phyloP scores from a whole-genome alignment of 2,329 filamentous ascomycete species.

The Scedosporium dehoogii region DNA sequence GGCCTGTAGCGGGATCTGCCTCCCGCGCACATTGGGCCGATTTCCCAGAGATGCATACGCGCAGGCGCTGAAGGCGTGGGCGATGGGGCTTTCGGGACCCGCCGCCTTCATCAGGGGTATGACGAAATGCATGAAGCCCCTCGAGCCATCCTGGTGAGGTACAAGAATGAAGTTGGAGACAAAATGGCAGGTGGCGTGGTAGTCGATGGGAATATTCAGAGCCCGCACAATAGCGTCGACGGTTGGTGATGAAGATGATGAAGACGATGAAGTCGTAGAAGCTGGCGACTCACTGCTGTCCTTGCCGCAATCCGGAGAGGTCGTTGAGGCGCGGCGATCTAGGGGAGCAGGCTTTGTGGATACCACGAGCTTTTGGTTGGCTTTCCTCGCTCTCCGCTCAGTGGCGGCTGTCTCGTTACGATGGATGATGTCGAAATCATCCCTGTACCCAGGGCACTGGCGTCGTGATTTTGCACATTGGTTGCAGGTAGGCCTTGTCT shows the following conservation, averaged over 20 bases:
- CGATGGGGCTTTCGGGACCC: conserved; percentile 34
- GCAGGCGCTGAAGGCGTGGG: conserved; percentile 49
- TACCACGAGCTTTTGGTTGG: conserved; percentile 35
- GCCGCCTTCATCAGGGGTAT: conserved; percentile 42
- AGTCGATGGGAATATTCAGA: conserved; percentile 38
- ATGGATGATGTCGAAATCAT: conserved; percentile 64
- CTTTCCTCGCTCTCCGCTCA: conserved; percentile 49
- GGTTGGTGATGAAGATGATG: conserved; percentile 10
- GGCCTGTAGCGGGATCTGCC: conserved; percentile 21
- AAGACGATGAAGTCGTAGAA: conserved; percentile 10
- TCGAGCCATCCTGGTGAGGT: conserved; percentile 33
- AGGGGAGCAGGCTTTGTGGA: conserved; percentile 17
- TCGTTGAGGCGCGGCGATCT: not conserved
- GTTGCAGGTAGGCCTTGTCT: conserved; percentile 55
- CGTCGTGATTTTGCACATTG: conserved; percentile 56
- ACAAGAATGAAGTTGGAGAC: conserved; percentile 50
- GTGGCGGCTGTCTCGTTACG: conserved; percentile 63
- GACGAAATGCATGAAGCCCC: conserved; percentile 51
- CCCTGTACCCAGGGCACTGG: conserved; percentile 57
- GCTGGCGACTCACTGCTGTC: conserved; percentile 11
- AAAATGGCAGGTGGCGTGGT: conserved; percentile 50
- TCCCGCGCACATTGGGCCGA: conserved; percentile 25
- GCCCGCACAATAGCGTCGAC: conserved; percentile 18
- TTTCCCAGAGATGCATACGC: conserved; percentile 48
- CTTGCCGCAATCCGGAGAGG: conserved; percentile 13